Percentiles rank a stretch among this genome's conserved stretches.
Evolutionary conservation across 352 stramenopile genomes (phyloP).

Genomic region (Phytophthora multivora): DNA sequence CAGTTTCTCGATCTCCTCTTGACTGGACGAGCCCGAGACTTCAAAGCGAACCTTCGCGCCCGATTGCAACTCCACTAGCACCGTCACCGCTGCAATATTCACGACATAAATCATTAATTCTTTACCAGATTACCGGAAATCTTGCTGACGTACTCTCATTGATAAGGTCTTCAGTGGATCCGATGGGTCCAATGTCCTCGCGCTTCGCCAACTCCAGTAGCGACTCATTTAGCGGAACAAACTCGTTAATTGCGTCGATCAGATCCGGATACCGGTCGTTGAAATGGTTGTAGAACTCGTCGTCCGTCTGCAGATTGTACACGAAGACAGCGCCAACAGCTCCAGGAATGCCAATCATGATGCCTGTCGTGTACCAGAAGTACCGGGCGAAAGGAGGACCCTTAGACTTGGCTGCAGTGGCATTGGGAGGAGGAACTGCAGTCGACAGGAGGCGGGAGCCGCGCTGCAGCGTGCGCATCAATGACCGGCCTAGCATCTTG

Average conservation of each 20-base stretch:
- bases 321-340: conserved; percentile 71
- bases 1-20: conserved; percentile 67
- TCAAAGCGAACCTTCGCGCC: conserved; percentile 58
- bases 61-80: conserved; percentile 66
- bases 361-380: conserved; percentile 74
- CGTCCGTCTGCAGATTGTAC: conserved; percentile 83
- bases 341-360: conserved; percentile 81
- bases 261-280: conserved; percentile 83
- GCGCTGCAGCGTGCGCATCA: conserved; percentile 26
- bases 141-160: conserved; percentile 65
- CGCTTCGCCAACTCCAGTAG: conserved; percentile 49
- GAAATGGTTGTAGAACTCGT: conserved; percentile 87
- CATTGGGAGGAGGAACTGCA: neutral
- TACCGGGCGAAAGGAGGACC: conserved; percentile 70
- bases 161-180: conserved; percentile 54
- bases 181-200: conserved; percentile 72
- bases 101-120: neutral
- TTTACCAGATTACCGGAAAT: neutral
- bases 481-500: conserved; percentile 13
- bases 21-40: conserved; percentile 55
- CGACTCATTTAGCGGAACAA: conserved; percentile 63
- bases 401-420: neutral
- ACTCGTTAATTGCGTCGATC: conserved; percentile 66
- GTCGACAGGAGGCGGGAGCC: conserved; percentile 20
- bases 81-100: conserved; percentile 49